Percentiles rank a stretch among this genome's conserved stretches.
phyloP scores from a whole-genome alignment of 202 grass and related monocot species.

The Zizania palustris region DNA sequence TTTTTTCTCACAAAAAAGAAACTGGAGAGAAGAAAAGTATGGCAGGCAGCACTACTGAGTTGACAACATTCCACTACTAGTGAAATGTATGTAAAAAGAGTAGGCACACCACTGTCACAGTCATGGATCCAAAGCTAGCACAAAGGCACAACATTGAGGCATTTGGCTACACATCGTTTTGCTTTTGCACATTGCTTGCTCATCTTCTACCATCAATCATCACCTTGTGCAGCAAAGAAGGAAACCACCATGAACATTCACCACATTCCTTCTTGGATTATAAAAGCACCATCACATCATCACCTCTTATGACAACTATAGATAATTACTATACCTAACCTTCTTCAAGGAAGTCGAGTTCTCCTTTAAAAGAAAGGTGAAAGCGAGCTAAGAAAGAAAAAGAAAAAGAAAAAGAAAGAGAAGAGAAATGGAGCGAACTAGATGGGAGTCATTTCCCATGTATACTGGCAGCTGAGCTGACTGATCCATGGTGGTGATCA shows the following conservation, averaged over 20 bases:
- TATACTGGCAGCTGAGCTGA: constrained; percentile 31
- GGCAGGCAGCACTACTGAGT: neutral
- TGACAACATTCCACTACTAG: neutral
- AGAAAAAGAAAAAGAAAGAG: neutral
- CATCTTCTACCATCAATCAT: constrained; percentile 9
- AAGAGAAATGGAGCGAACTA: constrained; percentile 30
- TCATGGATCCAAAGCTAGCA: too few species aligned
- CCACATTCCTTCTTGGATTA: too few species aligned
- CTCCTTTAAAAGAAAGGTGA: constrained; percentile 48
- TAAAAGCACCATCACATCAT: neutral
- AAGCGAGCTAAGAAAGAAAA: constrained; percentile 41
- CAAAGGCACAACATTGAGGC: too few species aligned
- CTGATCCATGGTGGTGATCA: constrained; percentile 12
- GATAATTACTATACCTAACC: constrained; percentile 81
- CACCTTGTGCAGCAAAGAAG: neutral
- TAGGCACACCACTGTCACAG: too few species aligned
- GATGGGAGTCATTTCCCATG: constrained; percentile 46
- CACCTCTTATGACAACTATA: constrained; percentile 52
- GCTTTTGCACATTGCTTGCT: constrained; percentile 23
- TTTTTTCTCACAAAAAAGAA: neutral
- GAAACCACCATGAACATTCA: neutral
- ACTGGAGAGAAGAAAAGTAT: neutral
- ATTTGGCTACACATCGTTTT: neutral
- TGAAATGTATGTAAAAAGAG: too few species aligned
- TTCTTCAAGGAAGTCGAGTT: constrained; percentile 55